Conservation (phyloP, 352 stramenopile genomes). For the Phytophthora palmivora region DNA sequence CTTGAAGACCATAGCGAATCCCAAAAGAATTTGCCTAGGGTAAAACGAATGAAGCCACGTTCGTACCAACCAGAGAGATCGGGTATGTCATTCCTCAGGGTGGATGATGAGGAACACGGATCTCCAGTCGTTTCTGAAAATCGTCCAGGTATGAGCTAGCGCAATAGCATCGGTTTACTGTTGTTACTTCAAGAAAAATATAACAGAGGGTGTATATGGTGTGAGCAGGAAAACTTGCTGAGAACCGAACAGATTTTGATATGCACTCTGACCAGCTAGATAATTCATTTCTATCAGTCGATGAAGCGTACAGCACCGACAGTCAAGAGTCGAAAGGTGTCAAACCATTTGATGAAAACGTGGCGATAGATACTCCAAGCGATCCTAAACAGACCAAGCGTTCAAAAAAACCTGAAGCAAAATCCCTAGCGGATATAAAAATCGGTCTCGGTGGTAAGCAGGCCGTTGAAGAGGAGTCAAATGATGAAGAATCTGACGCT, state of each 20-base stretch:
- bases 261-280: slow-evolving; percentile 1
- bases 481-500: background rate
- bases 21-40: background rate
- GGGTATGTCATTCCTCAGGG: slow-evolving; percentile 4
- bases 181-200: no score
- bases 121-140: background rate
- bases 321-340: slow-evolving; percentile 22
- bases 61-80: background rate
- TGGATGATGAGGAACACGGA: background rate
- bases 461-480: background rate
- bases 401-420: slow-evolving; percentile 12
- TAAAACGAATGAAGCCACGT: background rate
- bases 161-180: no score
- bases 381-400: slow-evolving; percentile 4
- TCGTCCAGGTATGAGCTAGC: slow-evolving; percentile 11
- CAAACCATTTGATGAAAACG: slow-evolving; percentile 9
- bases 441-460: slow-evolving; percentile 2
- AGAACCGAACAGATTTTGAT: slow-evolving; percentile 7
- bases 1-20: background rate
- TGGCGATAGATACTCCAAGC: background rate
- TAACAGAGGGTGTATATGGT: slow-evolving; percentile 3
- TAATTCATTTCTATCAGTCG: slow-evolving; percentile 21
- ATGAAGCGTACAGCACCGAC: slow-evolving; percentile 13
- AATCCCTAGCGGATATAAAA: background rate
- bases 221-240: slow-evolving; percentile 5